Evolutionary conservation across 768 basidiomycete genomes (phyloP).

Genomic region (Phlebiopsis flavidoalba): DNA sequence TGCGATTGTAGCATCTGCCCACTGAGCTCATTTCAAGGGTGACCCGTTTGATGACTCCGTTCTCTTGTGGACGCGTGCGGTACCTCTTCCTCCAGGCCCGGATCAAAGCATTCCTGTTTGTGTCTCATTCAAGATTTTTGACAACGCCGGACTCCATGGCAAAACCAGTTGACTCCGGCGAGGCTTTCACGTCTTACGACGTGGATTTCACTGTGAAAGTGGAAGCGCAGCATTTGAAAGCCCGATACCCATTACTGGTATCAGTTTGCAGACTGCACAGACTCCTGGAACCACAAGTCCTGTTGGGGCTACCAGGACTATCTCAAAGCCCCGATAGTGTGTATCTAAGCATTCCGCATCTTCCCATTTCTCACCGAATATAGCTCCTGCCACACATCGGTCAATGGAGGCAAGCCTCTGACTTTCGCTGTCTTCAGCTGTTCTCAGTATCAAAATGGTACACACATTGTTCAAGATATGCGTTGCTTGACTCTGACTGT

Average conservation of each 20-base stretch:
- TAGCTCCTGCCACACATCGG: constrained; percentile 39
- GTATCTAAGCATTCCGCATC: constrained; percentile 13
- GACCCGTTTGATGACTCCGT: constrained; percentile 51
- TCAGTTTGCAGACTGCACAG: constrained; percentile 50
- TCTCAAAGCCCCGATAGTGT: constrained; percentile 41
- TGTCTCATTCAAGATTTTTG: constrained; percentile 41
- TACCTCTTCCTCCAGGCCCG: constrained; percentile 31
- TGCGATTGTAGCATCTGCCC: not conserved
- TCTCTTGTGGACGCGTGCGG: constrained; percentile 54
- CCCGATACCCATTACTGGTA: constrained; percentile 53
- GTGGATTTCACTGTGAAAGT: constrained; percentile 60
- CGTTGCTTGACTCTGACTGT: not conserved
- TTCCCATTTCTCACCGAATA: not conserved
- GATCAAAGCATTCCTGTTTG: constrained; percentile 50
- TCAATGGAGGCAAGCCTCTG: constrained; percentile 49
- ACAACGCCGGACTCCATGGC: constrained; percentile 30
- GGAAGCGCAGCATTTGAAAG: constrained; percentile 43
- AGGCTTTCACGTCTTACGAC: constrained; percentile 51
- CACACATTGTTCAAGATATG: not conserved
- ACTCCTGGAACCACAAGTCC: constrained; percentile 37
- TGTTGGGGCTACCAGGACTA: constrained; percentile 47
- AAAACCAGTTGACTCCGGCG: constrained; percentile 35
- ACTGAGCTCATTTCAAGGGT: constrained; percentile 28
- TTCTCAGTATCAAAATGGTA: constrained; percentile 48
- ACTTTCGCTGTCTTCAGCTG: constrained; percentile 58